Percentiles rank a stretch among this genome's conserved stretches.
phyloP scores from a whole-genome alignment of 345 rosid species.

The Hirschfeldia incana region DNA sequence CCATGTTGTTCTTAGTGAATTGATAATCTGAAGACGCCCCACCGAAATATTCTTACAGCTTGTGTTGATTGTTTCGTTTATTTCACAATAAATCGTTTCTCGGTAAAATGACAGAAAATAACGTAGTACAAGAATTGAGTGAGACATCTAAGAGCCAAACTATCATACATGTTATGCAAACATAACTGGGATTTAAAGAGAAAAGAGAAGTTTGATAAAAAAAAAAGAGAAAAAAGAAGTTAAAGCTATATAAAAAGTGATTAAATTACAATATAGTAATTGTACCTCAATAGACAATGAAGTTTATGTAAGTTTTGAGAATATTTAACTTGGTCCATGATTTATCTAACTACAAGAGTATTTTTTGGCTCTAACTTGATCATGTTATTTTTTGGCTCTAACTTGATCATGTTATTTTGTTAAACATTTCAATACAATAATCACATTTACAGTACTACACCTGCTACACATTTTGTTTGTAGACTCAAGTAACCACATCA shows the following conservation, averaged over 20 bases:
- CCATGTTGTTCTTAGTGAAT: background rate
- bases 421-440: background rate
- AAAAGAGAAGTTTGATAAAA: too few relatives aligned
- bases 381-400: background rate
- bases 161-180: background rate
- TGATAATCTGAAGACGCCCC: background rate
- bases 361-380: background rate
- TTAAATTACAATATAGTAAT: too few relatives aligned
- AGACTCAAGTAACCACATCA: slow-evolving; percentile 11
- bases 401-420: background rate
- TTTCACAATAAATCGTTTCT: background rate
- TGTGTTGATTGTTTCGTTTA: background rate
- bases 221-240: too few relatives aligned
- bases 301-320: background rate
- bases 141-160: background rate
- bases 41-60: background rate
- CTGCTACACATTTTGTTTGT: background rate
- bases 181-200: background rate
- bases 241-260: too few relatives aligned
- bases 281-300: too few relatives aligned
- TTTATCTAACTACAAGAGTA: background rate
- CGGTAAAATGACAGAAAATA: background rate
- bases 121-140: background rate
- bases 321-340: background rate
- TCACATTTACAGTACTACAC: background rate